A percentile compares a stretch with the other conserved stretches of the same genome.
Conservation (phyloP, 768 basidiomycete species). For the Amanita inopinata region DNA sequence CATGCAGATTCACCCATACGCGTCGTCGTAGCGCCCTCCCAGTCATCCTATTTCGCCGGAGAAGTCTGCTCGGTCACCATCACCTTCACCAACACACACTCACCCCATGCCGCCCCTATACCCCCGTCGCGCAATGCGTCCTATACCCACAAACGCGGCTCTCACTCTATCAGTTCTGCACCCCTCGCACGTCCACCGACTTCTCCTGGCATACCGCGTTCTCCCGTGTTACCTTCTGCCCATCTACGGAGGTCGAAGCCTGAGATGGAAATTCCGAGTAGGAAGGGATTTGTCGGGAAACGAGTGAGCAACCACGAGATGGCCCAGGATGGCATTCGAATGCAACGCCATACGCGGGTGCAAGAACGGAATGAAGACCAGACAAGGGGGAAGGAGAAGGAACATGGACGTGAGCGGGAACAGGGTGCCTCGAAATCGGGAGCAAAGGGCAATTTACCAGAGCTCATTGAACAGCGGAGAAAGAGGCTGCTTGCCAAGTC, state of each 20-base stretch:
- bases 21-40: conserved; percentile 66
- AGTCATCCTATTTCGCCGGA: conserved; percentile 90
- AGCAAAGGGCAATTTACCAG: conserved; percentile 28
- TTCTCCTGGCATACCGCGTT: conserved; percentile 55
- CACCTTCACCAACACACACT: conserved; percentile 76
- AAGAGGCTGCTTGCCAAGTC: conserved; percentile 50
- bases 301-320: conserved; percentile 2
- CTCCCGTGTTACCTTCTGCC: conserved; percentile 17
- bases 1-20: conserved; percentile 42
- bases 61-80: conserved; percentile 80
- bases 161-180: conserved; percentile 77
- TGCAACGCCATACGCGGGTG: too few relatives aligned
- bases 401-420: too few relatives aligned
- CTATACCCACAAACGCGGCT: conserved; percentile 53
- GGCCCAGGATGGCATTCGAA: too few relatives aligned
- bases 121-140: conserved; percentile 19
- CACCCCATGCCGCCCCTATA: conserved; percentile 34
- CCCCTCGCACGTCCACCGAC: conserved; percentile 77
- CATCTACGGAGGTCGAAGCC: conserved; percentile 11
- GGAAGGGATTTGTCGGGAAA: conserved; percentile 52
- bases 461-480: conserved; percentile 42
- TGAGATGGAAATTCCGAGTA: conserved; percentile 23
- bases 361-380: too few relatives aligned
- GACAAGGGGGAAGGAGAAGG: too few relatives aligned
- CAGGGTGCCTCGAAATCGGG: too few relatives aligned